Evolutionary conservation across 2,329 filamentous ascomycete genomes (phyloP).

Genomic region (Drechslera avenae): DNA sequence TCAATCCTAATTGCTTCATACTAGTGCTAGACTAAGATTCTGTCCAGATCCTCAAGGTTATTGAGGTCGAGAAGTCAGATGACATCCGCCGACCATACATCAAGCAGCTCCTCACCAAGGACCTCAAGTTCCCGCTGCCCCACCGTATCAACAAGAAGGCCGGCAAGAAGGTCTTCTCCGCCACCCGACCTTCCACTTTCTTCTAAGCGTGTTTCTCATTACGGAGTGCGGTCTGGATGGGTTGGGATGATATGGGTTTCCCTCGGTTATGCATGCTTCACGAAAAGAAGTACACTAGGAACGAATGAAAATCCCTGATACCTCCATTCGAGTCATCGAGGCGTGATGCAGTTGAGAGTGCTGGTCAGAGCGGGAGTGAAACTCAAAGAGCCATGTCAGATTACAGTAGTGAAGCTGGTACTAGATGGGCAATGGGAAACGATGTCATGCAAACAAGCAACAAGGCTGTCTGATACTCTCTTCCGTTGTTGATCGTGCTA

Average conservation of each 20-base stretch:
- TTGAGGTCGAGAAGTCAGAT: conserved; percentile 93
- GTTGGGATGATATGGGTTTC: conserved; percentile 48
- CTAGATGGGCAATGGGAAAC: conserved; percentile 15
- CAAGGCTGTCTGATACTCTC: not conserved
- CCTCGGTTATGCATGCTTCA: conserved; percentile 50
- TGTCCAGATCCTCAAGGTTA: conserved; percentile 90
- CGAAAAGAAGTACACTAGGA: conserved; percentile 51
- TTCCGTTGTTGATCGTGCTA: not conserved
- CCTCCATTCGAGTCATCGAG: conserved; percentile 32
- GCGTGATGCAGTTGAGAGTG: conserved; percentile 29
- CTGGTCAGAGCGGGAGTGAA: conserved; percentile 7
- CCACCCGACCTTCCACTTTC: conserved; percentile 95
- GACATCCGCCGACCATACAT: conserved; percentile 99
- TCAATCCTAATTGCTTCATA: not conserved
- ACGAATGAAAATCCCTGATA: conserved; percentile 52
- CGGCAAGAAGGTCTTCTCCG: conserved; percentile 90
- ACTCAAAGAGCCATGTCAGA: conserved; percentile 5
- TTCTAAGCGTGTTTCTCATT: conserved; percentile 69
- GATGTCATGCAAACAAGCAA: conserved; percentile 15
- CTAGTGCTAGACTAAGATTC: conserved; percentile 2
- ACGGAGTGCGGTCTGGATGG: conserved; percentile 48
- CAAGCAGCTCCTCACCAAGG: conserved; percentile 95
- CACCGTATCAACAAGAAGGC: conserved; percentile 86
- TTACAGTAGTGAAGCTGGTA: conserved; percentile 1
- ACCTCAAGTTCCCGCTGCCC: conserved; percentile 97